Base-by-base conservation (phyloP, 2,329 filamentous ascomycete species). In the Didymella glomerata region DNA sequence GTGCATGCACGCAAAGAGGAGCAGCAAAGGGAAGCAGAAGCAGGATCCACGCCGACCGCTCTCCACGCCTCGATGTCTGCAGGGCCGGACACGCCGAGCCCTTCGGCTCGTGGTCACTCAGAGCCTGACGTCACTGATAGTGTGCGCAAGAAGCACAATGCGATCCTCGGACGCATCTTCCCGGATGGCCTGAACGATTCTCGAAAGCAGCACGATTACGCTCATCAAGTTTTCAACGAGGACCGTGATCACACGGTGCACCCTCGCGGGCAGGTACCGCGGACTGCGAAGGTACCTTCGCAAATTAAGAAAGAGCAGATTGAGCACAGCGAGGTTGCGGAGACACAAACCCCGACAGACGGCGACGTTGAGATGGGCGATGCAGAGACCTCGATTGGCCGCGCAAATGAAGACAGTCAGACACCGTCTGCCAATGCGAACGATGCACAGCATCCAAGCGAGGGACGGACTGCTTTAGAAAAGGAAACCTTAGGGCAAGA, bases 1-100 rank as follows among this genome's bases (percentile, higher is more conserved):
- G 81, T 83, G 3, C 81, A 83, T 64, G 80, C 81, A 24, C 78
- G 80, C 57, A 83, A 82, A 54, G 81, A 83, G 40, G 64, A 63
- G 14, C 72, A 76, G 25, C 60, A 67, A 40, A 67, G 66, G 27
- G 65, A 62, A 13, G 61, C 61, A 13, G 70, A 70, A 4, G 64
- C 66, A 10, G 56, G 60, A 8, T 68, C 61, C 45, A 75, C 74
- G 1, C 73, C 75, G 7, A 65, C 61, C 13, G 68, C 62, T 38
- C 50, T 65, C 2, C 67, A 65, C 5, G 53, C 64, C 28, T 53
- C 64, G 3, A 40, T 48, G 4, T 68, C 60, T 8, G 53, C 48
- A 41, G 63, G 54, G 11, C 53, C 63, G 8, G 66, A 73, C n/a
- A 71, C 72, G 2, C 70, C 73, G n/a, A 75, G 72, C 36, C 74